Evolutionary conservation across 2,329 filamentous ascomycete species (phyloP).

Genomic region (Monilinia fructigena): DNA sequence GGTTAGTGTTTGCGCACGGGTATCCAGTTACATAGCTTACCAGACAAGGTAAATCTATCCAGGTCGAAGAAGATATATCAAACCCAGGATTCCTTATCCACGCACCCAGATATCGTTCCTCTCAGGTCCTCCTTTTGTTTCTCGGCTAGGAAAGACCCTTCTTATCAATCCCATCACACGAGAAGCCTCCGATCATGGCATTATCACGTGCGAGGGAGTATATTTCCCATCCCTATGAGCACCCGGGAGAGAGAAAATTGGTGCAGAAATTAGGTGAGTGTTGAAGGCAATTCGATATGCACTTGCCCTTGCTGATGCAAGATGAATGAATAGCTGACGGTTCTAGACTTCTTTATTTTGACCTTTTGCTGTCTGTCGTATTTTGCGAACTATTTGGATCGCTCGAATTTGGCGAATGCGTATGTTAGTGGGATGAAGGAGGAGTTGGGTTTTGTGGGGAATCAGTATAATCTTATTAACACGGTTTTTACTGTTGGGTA

Average conservation of each 20-base stretch:
- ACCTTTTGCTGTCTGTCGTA: slow-evolving; percentile 30
- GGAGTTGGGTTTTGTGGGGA: slow-evolving; percentile 47
- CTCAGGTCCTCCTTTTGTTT: background rate
- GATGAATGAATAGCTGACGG: background rate
- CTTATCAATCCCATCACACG: background rate
- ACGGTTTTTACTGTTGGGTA: slow-evolving; percentile 45
- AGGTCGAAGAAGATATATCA: slow-evolving; percentile 2
- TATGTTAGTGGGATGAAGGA: slow-evolving; percentile 49
- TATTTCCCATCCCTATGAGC: slow-evolving; percentile 15
- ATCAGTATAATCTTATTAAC: slow-evolving; percentile 52
- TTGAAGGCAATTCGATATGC: too few relatives aligned
- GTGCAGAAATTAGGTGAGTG: slow-evolving; percentile 24
- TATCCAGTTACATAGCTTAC: background rate
- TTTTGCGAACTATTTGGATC: slow-evolving; percentile 38
- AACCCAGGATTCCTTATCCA: background rate
- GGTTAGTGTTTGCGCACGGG: background rate
- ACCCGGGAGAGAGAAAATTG: slow-evolving; percentile 25
- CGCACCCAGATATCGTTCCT: background rate
- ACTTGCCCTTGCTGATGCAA: background rate
- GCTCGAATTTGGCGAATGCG: slow-evolving; percentile 42
- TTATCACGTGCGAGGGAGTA: slow-evolving; percentile 19
- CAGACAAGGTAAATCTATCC: slow-evolving; percentile 7
- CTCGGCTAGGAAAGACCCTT: too few relatives aligned
- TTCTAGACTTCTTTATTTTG: slow-evolving; percentile 25
- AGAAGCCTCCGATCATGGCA: background rate